phyloP scores from a whole-genome alignment of 2,329 filamentous ascomycete species.

The Allantophomopsis cytisporea region DNA sequence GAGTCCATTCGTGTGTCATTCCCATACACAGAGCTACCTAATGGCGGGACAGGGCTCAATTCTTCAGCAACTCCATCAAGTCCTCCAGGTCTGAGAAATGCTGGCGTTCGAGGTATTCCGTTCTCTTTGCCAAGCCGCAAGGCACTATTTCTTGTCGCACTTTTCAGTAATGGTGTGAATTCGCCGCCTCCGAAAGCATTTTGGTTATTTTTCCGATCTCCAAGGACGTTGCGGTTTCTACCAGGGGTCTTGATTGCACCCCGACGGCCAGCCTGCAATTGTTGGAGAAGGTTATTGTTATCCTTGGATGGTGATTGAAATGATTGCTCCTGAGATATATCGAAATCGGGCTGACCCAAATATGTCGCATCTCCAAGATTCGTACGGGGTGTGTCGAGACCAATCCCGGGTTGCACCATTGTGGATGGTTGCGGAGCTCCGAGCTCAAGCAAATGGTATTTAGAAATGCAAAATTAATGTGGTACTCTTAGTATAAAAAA shows the following conservation, averaged over 20 bases:
- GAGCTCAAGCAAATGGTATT: slow-evolving; percentile 4
- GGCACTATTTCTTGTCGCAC: slow-evolving; percentile 57
- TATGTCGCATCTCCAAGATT: slow-evolving; percentile 76
- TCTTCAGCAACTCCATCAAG: slow-evolving; percentile 53
- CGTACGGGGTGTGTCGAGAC: slow-evolving; percentile 76
- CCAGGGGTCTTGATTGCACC: slow-evolving; percentile 51
- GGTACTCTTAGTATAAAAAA: too few relatives aligned
- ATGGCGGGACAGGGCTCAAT: slow-evolving; percentile 59
- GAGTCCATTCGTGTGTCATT: slow-evolving; percentile 48
- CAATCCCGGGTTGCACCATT: slow-evolving; percentile 53
- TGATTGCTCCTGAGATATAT: slow-evolving; percentile 77
- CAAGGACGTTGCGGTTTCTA: slow-evolving; percentile 52
- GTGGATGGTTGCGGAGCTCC: slow-evolving; percentile 15
- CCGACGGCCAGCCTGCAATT: slow-evolving; percentile 53
- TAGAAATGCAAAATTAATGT: too few relatives aligned
- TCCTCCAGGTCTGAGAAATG: slow-evolving; percentile 41
- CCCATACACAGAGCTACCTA: slow-evolving; percentile 60
- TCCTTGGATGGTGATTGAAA: slow-evolving; percentile 72
- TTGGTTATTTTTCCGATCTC: slow-evolving; percentile 59
- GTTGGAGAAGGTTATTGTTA: slow-evolving; percentile 60
- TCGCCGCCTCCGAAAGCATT: slow-evolving; percentile 52
- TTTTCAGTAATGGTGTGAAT: slow-evolving; percentile 90
- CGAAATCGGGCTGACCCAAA: slow-evolving; percentile 59
- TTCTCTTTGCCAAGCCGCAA: slow-evolving; percentile 51
- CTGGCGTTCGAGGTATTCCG: slow-evolving; percentile 53